A percentile compares a stretch with the other conserved stretches of the same genome.
phyloP scores from a whole-genome alignment of 139 green algal genomes.

The Zygnema circumcarinatum region DNA sequence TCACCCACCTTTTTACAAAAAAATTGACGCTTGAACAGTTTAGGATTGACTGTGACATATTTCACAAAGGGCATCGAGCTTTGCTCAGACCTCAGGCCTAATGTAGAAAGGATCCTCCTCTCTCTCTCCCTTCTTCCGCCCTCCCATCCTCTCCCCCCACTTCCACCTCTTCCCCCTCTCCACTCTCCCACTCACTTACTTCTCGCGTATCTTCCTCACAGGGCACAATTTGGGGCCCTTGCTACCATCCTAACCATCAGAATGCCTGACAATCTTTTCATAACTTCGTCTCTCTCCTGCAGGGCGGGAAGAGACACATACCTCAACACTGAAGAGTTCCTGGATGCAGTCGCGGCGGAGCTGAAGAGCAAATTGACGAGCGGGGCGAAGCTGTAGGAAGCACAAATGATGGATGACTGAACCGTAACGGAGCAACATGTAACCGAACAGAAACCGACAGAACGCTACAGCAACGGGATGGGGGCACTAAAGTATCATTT shows the following conservation, averaged over 20 bases:
- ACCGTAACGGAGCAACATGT: too few species aligned
- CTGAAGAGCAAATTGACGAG: slow-evolving; percentile 39
- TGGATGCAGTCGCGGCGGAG: slow-evolving; percentile 73
- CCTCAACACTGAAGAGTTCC: slow-evolving; percentile 92
- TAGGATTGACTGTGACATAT: not conserved
- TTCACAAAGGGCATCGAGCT: not conserved
- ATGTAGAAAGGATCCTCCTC: not conserved
- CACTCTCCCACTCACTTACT: too few species aligned
- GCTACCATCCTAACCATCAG: too few species aligned
- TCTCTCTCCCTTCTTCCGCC: not conserved
- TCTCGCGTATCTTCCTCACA: too few species aligned
- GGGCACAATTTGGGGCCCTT: too few species aligned
- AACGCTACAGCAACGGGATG: too few species aligned
- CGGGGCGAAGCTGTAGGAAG: slow-evolving; percentile 17
- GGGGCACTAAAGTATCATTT: too few species aligned
- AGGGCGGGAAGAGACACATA: slow-evolving; percentile 83
- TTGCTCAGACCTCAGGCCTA: not conserved
- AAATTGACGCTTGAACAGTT: not conserved
- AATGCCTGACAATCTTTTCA: not conserved
- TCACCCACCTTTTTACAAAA: not conserved
- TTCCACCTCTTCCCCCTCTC: too few species aligned
- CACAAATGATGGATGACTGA: too few species aligned
- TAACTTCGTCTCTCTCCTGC: too few species aligned
- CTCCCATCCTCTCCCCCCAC: too few species aligned
- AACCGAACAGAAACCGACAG: too few species aligned